These are phyloP conservation scores for Escovopsis sp. DNA, from an alignment of 2,329 filamentous ascomycete genomes.

Conservation along the genomic window DNA sequence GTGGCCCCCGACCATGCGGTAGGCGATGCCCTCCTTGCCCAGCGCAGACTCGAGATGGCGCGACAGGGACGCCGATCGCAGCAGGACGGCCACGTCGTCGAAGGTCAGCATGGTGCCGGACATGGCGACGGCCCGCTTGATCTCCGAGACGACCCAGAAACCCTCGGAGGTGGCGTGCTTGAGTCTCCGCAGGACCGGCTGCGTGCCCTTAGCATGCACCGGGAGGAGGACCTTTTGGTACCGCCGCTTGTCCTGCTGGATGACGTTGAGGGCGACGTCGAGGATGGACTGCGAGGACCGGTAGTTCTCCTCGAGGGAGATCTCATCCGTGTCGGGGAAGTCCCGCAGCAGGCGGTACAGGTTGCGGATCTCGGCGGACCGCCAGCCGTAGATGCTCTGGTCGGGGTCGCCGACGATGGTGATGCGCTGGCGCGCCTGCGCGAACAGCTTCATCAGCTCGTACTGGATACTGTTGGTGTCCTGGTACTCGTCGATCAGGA, in stretches of 20 bases:
- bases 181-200: slow-evolving; percentile 66
- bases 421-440: slow-evolving; percentile 56
- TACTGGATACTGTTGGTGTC: slow-evolving; percentile 95
- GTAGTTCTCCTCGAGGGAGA: slow-evolving; percentile 88
- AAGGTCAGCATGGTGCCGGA: slow-evolving; percentile 58
- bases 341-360: slow-evolving; percentile 61
- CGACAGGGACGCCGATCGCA: slow-evolving; percentile 74
- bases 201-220: slow-evolving; percentile 64
- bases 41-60: slow-evolving; percentile 74
- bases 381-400: slow-evolving; percentile 95
- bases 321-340: slow-evolving; percentile 64
- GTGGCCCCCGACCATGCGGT: slow-evolving; percentile 80
- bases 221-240: slow-evolving; percentile 69
- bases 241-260: slow-evolving; percentile 72
- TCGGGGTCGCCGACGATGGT: slow-evolving; percentile 95
- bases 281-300: slow-evolving; percentile 79
- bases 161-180: slow-evolving; percentile 59
- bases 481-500: slow-evolving; percentile 94
- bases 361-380: slow-evolving; percentile 84
- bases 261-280: slow-evolving; percentile 64
- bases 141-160: slow-evolving; percentile 77
- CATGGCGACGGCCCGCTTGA: slow-evolving; percentile 54
- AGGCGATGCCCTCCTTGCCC: slow-evolving; percentile 67
- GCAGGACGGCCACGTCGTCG: slow-evolving; percentile 70
- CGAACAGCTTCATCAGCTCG: slow-evolving; percentile 81